A percentile compares a stretch with the other conserved stretches of the same genome.
phyloP scores from a whole-genome alignment of 2,329 filamentous ascomycete species.

The Rosellinia necatrix region DNA sequence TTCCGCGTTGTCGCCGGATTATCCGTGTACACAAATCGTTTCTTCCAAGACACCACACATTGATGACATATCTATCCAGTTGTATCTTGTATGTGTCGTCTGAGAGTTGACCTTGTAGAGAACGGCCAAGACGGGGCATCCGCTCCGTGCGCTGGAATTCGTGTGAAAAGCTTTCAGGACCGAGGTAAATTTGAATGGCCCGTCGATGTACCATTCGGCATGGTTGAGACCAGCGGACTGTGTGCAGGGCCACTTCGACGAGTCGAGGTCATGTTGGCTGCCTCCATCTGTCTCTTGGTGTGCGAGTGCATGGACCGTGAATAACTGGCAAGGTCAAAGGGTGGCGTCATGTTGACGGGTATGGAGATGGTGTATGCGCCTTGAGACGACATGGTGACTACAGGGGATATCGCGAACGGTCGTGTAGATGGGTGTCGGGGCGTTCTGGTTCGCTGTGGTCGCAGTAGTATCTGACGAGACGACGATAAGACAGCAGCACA shows the following conservation, averaged over 20 bases:
- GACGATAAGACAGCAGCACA: neutral
- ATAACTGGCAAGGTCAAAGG: slow-evolving; percentile 49
- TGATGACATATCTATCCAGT: neutral
- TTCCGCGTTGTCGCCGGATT: neutral
- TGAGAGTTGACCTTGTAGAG: neutral
- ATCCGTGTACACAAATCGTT: slow-evolving; percentile 16
- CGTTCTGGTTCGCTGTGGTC: neutral
- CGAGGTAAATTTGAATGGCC: slow-evolving; percentile 21
- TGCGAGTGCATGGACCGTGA: slow-evolving; percentile 66
- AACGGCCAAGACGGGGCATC: too few relatives aligned
- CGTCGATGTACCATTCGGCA: slow-evolving; percentile 37
- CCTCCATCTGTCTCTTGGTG: slow-evolving; percentile 69
- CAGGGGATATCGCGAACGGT: too few relatives aligned
- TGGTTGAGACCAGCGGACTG: slow-evolving; percentile 22
- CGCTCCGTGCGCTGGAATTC: too few relatives aligned
- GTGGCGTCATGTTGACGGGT: slow-evolving; percentile 36
- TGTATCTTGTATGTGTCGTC: neutral
- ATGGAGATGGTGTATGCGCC: slow-evolving; percentile 34
- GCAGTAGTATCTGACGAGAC: neutral
- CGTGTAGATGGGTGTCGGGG: neutral
- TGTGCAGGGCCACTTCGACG: slow-evolving; percentile 35
- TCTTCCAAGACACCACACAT: neutral
- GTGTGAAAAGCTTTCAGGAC: too few relatives aligned
- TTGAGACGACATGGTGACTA: slow-evolving; percentile 36
- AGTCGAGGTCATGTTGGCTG: slow-evolving; percentile 52